Base-by-base conservation (phyloP, 2,329 filamentous ascomycete genomes). In the Scorias spongiosa region DNA sequence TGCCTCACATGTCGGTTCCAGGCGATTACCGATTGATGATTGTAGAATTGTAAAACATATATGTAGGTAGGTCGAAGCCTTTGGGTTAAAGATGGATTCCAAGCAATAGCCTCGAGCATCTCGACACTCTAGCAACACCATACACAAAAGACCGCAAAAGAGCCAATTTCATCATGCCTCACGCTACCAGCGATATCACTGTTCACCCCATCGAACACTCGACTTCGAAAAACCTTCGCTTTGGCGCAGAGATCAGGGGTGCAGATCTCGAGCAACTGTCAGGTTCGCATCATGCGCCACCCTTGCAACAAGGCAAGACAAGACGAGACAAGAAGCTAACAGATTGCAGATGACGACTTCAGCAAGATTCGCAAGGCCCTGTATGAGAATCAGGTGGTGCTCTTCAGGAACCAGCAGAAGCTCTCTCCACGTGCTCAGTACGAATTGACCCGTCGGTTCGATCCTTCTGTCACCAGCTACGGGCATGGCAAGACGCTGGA, bases 401-500 rank as follows among this genome's bases (percentile, higher is more conserved):
- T 87, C 26, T 74, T 88, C 65, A 85, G 81, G 59, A 68, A 75
- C 56, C 81, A 86, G 57, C 56, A 66, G 38, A 67, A 74, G 37
- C 66, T 80, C 18, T 74, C 79, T 0, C 78, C 84, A 1, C 76
- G 74, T 55, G 78, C 81, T 7, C 83, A 88, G 57, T 88, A 79
- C 55, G 75, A 81, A 49, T 68, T 88, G 36, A 88, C 82, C 2
- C 76, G 74, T 42, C 74, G 75, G 44, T 88, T 88, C 61, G 84
- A 88, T 53, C 81, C 82, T 0, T 55, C 67, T 5, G 70, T 71
- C 1, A 69, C 70, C 11, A 72, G 71, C 11, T 88, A 88, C 60
- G 83, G 83, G 12, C 83, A 87, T 57, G 83, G 81, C 56, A 84
- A 81, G 63, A 83, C 80, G 0, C 67, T 84, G 40, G 81, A 85